Base-by-base conservation (phyloP, 139 green algal species). In the Coelastrella sp. region DNA sequence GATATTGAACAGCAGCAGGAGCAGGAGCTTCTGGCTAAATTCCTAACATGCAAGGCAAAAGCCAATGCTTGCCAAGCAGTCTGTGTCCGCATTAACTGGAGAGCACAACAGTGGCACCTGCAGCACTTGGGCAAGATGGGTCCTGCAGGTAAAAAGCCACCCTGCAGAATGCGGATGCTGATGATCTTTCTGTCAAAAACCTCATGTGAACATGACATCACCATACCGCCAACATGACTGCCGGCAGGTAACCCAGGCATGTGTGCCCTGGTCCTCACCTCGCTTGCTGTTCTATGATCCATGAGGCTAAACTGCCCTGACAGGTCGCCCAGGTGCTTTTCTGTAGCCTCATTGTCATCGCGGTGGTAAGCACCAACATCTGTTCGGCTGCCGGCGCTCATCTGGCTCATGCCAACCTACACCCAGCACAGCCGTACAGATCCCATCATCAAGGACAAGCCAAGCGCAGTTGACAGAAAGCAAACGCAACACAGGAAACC, bases 361-460 rank as follows among this genome's bases (percentile, higher is more conserved):
- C 90, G 74, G 90, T 96, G 94, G 91, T 97, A 97, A 5, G 94
- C 90, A 20, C 95, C 95, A 83, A 97, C 95, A 73, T 97, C 95
- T 0, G 95, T 97, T 72, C 92, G 92, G 85, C 84, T 93, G 86
- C 95, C 95, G 6, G 95, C 95, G 75, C 88, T 94, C 91, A 97
- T 95, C 90, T 97, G 94, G 83, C 89, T 94, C 85, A 90, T 89
- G 56, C 84, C 84, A 65, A 89, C 72, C 82, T 87, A 20, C 63
- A 79, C 25, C 11, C 63, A 70, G 63, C 63, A 70, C 68, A 76
- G 19, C 35, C 35, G 35, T 3, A 49, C 1, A 49, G 3, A 49
- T 5, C 1, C 35, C 35, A 49, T 3, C 35, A 49, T 49, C 35
- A 49, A 3, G 35, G 35, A 49, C n/a, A 49, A 49, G 35, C 35